Base-by-base conservation (phyloP, 177 flowering plant species). In the Vitis hybrid region DNA sequence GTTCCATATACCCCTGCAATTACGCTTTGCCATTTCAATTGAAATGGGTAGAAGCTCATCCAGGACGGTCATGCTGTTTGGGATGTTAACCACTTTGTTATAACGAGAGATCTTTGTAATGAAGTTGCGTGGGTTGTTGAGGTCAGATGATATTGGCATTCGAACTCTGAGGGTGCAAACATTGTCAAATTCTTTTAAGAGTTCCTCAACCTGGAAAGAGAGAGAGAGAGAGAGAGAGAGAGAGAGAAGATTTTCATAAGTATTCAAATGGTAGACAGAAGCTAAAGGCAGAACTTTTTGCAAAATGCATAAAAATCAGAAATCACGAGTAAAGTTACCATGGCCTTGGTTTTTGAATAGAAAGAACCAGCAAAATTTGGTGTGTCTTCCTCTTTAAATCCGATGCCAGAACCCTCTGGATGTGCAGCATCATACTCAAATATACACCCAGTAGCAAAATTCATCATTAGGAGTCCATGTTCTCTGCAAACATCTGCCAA, bases 11-110 rank as follows among this genome's bases (percentile, higher is more conserved):
- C 92, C 92, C 64, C 74, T 80, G 72, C 82, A 78, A 79, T 86
- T 86, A 63, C 90, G 63, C 74, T 88, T 88, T 16, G 90, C 92
- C 92, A 88, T 88, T 85, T 88, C 90, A 49, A 88, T 82, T 1
- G 92, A 83, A 64, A 88, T 85, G 12, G 92, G 92, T 19, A 88
- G 80, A 62, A 88, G 87, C 66, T 88, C 92, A 64, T 88, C 92
- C 81, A 88, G 71, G 52, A 88, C 66, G 1, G 90, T 88, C 88
- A 88, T 86, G 79, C 90, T 86, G 81, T 88, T 88, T 26, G 92
- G 89, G 33, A 88, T 88, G 71, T 88, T 82, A 7, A 88, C 90
- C 65, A 88, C 92, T 68, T 86, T 88, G 65, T 76, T 78, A 49
- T 87, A 86, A 20, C 88, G 85, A 39, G 83, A 68, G 11, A 87